Evolutionary conservation across 1,284 basidiomycete species (phyloP), one percentile per base, ranked within the genome.

Genomic region (Boletus hoseneyae): DNA sequence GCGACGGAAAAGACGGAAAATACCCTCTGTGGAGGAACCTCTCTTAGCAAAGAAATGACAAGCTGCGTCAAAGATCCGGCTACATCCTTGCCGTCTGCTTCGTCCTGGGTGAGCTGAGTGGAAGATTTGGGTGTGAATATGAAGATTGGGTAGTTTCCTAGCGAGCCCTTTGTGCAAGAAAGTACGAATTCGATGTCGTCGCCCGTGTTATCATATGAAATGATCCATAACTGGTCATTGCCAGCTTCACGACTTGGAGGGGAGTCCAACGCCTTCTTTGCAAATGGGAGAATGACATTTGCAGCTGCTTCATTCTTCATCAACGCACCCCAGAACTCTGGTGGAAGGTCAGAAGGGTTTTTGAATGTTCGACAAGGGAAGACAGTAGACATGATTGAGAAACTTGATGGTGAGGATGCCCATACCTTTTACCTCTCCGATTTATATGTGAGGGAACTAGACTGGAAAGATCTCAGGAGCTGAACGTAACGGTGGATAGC

Each of bases 1-100:
- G 79, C 72, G 2, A 73, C 69, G 2, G 82, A 78, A 57, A 87
- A 89, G 8, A 87, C 72, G 1, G 86, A 86, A 63, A 83, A 90
- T 0, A 86, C 74, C 11, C 86, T 73, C 12, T 69, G 44, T 2
- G 60, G 36, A 10, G 60, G 53, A 18, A 73, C 68, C 16, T 57
- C 55, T 0, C 42, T 45, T 16, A 53, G 51, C 9, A 80, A 64
- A 9, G 60, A 60, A 1, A 51, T 38, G 4, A 67, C 70, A 18
- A 80, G 65, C n/a, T 57, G 55, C 3, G 45, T 27, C 35, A 80
- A 58, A 8, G 71, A 68, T 10, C 66, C 68, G 6, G 60, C 42
- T 4, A 79, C 57, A 49, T 70, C 69, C 1, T 21, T 61, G 51
- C 35, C 60, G 4, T 21, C 18, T 0, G 32, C 21, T 37, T 51